A percentile compares a stretch with the other conserved stretches of the same genome.
Conservation (phyloP, 2,329 filamentous ascomycete species). For the Reticulascus tulasneorum region DNA sequence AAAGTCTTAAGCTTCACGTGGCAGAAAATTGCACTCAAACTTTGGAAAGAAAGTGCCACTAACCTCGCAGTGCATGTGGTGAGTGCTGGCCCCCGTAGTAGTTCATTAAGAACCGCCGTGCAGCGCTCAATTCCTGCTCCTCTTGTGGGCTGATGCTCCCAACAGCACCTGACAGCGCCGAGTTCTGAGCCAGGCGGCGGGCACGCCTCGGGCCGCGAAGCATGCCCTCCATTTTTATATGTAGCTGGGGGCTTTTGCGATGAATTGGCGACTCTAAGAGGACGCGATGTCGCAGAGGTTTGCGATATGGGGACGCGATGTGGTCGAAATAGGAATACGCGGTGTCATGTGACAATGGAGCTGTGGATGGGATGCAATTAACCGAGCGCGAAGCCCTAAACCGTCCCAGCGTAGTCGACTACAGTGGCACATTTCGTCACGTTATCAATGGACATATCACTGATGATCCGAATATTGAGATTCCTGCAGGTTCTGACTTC, state of each 20-base stretch:
- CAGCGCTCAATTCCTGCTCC: slow-evolving; percentile 1
- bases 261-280: neutral
- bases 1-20: no score
- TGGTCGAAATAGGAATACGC: no score
- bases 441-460: no score
- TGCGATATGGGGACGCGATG: no score
- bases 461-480: no score
- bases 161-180: neutral
- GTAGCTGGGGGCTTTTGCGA: neutral
- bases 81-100: slow-evolving; percentile 1
- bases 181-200: slow-evolving; percentile 2
- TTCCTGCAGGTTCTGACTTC: no score
- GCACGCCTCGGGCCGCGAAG: slow-evolving; percentile 3
- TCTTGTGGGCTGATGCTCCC: slow-evolving; percentile 1
- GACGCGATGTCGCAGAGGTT: neutral
- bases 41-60: no score
- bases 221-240: slow-evolving; percentile 2
- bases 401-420: no score
- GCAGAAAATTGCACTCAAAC: no score
- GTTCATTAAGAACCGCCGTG: slow-evolving; percentile 1
- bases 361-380: no score
- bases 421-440: no score
- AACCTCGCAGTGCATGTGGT: neutral
- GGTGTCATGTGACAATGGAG: slow-evolving; percentile 1
- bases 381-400: no score